phyloP scores from a whole-genome alignment of 2,329 filamentous ascomycete species.

The Pleomassaria siparia region DNA sequence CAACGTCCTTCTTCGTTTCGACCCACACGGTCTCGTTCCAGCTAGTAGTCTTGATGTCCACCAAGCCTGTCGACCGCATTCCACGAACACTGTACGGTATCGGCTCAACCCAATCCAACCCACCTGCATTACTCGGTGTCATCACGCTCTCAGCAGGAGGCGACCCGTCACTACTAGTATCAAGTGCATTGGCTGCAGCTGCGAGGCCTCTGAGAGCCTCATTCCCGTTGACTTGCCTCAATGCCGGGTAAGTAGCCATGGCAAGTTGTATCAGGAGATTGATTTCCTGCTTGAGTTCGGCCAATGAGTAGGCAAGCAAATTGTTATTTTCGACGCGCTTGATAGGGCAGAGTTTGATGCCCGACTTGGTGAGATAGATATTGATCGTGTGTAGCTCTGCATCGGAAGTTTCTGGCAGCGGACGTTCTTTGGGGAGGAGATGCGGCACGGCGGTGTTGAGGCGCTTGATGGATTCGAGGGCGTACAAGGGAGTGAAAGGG shows the following conservation, averaged over 20 bases:
- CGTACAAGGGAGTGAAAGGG: background rate
- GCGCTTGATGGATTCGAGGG: background rate
- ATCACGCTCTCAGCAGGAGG: background rate
- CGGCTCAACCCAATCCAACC: too few relatives aligned
- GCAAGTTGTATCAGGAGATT: constrained; percentile 17
- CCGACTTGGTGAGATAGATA: constrained; percentile 72
- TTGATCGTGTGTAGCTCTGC: constrained; percentile 49
- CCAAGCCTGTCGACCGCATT: constrained; percentile 26
- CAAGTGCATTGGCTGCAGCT: constrained; percentile 30
- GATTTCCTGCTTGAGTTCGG: constrained; percentile 1
- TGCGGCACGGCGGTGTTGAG: background rate
- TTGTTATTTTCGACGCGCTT: background rate
- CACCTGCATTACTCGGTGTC: too few relatives aligned
- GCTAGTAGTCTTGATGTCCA: constrained; percentile 10
- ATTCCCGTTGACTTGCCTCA: constrained; percentile 11
- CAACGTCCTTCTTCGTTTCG: constrained; percentile 26
- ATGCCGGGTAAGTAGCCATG: constrained; percentile 14
- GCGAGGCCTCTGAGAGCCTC: constrained; percentile 35
- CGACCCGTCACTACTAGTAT: constrained; percentile 8
- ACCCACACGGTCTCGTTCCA: constrained; percentile 27
- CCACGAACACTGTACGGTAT: constrained; percentile 27
- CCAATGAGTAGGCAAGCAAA: background rate
- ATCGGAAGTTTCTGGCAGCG: constrained; percentile 8
- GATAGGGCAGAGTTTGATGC: constrained; percentile 34
- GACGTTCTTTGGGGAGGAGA: constrained; percentile 1